Conservation (phyloP, 495 filamentous ascomycete species). For the Penicillium pancosmium region DNA sequence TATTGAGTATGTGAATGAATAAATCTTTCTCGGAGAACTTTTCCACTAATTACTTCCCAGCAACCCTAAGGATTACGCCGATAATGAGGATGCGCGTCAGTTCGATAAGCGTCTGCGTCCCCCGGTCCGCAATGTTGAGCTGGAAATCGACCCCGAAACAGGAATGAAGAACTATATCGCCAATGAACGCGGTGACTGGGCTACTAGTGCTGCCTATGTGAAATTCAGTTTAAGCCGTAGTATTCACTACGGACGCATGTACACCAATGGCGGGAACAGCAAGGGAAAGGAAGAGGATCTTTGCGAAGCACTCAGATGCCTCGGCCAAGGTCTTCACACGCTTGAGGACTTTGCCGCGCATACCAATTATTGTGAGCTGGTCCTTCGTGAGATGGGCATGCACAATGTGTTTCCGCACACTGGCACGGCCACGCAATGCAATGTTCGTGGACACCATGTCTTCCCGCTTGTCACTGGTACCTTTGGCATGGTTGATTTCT, state of each 20-base stretch:
- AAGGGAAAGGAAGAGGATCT: constrained; percentile 82
- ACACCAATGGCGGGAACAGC: constrained; percentile 67
- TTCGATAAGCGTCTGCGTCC: constrained; percentile 82
- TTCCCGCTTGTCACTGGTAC: constrained; percentile 88
- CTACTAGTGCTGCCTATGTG: constrained; percentile 88
- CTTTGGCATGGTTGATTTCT: constrained; percentile 93
- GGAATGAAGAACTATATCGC: constrained; percentile 99
- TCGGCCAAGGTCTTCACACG: constrained; percentile 91
- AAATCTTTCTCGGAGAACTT: not conserved
- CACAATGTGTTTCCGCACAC: constrained; percentile 83
- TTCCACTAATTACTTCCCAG: constrained; percentile 22
- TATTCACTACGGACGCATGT: constrained; percentile 88
- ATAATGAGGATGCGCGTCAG: constrained; percentile 80
- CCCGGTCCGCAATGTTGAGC: constrained; percentile 72
- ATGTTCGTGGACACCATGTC: constrained; percentile 69
- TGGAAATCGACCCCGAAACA: constrained; percentile 79
- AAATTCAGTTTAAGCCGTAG: constrained; percentile 79
- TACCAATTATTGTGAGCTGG: constrained; percentile 91
- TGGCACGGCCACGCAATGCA: constrained; percentile 73
- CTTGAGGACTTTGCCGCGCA: constrained; percentile 96
- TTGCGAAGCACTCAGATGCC: constrained; percentile 82
- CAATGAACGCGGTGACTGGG: constrained; percentile 82
- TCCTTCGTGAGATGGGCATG: constrained; percentile 81
- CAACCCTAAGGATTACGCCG: constrained; percentile 90
- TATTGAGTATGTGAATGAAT: constrained; percentile 58